Conservation (phyloP, 2,329 filamentous ascomycete species). For the Orbilia oligospora region DNA sequence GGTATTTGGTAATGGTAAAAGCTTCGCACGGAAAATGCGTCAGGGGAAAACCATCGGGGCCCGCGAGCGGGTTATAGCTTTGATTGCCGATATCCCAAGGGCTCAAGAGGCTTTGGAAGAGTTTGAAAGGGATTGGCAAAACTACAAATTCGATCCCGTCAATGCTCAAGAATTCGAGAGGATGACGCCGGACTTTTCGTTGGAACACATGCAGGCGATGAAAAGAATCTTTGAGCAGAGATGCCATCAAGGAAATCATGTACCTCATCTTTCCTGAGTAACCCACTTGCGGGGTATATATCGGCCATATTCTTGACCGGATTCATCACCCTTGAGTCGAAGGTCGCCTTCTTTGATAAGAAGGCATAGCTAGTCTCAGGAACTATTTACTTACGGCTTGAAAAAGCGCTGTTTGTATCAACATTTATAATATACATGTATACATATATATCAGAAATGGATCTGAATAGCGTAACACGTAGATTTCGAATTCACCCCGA, state of each 20-base stretch:
- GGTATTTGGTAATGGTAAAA: neutral
- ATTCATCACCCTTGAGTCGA: too few relatives aligned
- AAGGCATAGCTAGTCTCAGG: too few relatives aligned
- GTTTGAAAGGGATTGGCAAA: neutral
- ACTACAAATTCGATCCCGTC: neutral
- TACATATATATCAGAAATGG: too few relatives aligned
- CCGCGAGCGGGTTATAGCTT: neutral
- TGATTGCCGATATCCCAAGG: neutral
- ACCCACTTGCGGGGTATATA: too few relatives aligned
- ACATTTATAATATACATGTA: too few relatives aligned
- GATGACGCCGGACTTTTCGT: constrained; percentile 23
- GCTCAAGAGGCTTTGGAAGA: neutral
- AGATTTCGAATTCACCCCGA: too few relatives aligned
- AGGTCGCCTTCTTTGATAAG: too few relatives aligned
- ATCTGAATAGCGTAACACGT: too few relatives aligned
- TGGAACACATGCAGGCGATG: neutral
- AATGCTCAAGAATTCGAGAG: neutral
- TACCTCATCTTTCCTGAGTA: too few relatives aligned
- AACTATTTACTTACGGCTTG: too few relatives aligned
- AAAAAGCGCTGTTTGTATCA: too few relatives aligned
- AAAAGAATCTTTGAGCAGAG: constrained; percentile 7
- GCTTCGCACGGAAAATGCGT: neutral
- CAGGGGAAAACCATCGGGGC: constrained; percentile 2
- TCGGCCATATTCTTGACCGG: too few relatives aligned
- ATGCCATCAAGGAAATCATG: neutral